These are phyloP conservation scores for Suillus hirtellus DNA, from an alignment of 768 basidiomycete genomes.

Conservation along the genomic window DNA sequence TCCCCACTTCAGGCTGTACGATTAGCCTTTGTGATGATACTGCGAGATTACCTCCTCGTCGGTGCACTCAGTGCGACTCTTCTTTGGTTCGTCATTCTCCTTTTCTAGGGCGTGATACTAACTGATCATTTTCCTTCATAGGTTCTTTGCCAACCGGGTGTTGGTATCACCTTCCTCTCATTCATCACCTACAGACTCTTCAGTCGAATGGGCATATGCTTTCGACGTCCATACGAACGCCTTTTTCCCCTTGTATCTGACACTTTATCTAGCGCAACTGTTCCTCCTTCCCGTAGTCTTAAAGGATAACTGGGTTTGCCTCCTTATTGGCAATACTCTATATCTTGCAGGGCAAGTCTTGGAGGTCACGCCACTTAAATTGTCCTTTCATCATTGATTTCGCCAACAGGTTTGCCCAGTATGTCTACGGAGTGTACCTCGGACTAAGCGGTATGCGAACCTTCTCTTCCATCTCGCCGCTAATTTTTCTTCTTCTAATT, in stretches of 20 bases:
- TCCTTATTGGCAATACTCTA: conserved; percentile 85
- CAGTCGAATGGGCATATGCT: conserved; percentile 90
- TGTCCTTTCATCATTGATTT: conserved; percentile 12
- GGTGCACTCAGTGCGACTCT: conserved; percentile 75
- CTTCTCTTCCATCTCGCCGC: conserved; percentile 17
- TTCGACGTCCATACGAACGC: conserved; percentile 97
- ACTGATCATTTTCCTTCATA: conserved; percentile 28
- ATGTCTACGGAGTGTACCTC: conserved; percentile 88
- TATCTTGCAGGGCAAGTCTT: conserved; percentile 65
- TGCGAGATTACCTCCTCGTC: conserved; percentile 83
- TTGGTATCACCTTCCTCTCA: conserved; percentile 73
- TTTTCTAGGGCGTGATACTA: conserved; percentile 16
- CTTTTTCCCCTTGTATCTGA: conserved; percentile 92
- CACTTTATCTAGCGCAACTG: conserved; percentile 86
- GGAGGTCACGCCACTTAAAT: not conserved
- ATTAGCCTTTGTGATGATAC: conserved; percentile 78
- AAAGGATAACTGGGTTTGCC: conserved; percentile 89
- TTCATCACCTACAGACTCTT: conserved; percentile 65
- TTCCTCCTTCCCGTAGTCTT: conserved; percentile 83
- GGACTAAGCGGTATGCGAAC: conserved; percentile 68
- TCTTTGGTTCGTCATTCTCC: conserved; percentile 57
- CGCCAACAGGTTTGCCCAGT: conserved; percentile 74
- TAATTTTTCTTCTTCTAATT: conserved; percentile 14
- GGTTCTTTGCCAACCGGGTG: conserved; percentile 71
- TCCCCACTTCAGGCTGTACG: conserved; percentile 53